Percentiles rank a stretch among this genome's conserved stretches.
Evolutionary conservation across 345 rosid species (phyloP).

Genomic region (Stellera chamaejasme): DNA sequence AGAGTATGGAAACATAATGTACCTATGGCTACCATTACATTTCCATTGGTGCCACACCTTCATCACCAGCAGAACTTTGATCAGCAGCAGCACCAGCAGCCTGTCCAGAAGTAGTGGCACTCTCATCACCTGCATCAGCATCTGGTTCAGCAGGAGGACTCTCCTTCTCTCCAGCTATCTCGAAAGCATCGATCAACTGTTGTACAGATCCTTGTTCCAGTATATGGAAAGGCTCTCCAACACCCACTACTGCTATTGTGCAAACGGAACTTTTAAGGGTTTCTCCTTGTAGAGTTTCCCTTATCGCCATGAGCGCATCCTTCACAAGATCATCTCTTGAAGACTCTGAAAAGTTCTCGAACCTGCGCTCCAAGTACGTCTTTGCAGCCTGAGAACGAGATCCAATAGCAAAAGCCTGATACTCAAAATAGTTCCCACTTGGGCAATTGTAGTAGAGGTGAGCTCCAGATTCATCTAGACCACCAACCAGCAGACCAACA

Average conservation of each 20-base stretch:
- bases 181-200: constrained; percentile 68
- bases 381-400: constrained; percentile 96
- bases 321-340: constrained; percentile 72
- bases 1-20: not conserved
- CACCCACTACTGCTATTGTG: constrained; percentile 74
- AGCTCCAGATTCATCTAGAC: constrained; percentile 85
- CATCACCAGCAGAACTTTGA: constrained; percentile 28
- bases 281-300: constrained; percentile 93
- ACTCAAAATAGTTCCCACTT: constrained; percentile 91
- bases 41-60: constrained; percentile 79
- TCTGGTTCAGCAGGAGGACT: constrained; percentile 37
- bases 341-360: constrained; percentile 54
- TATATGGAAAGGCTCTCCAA: constrained; percentile 68
- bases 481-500: constrained; percentile 82
- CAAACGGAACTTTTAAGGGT: constrained; percentile 71
- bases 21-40: constrained; percentile 24
- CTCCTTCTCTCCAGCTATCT: constrained; percentile 50
- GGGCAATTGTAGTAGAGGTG: constrained; percentile 94
- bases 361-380: constrained; percentile 83
- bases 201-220: constrained; percentile 75
- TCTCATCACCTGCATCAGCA: constrained; percentile 24
- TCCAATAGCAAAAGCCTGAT: constrained; percentile 89
- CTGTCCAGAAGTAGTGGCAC: constrained; percentile 14
- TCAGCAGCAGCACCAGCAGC: constrained; percentile 29
- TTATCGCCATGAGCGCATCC: constrained; percentile 76